These are phyloP conservation scores for Fremontodendron californicum DNA, from an alignment of 345 rosid genomes.

Conservation along the genomic window DNA sequence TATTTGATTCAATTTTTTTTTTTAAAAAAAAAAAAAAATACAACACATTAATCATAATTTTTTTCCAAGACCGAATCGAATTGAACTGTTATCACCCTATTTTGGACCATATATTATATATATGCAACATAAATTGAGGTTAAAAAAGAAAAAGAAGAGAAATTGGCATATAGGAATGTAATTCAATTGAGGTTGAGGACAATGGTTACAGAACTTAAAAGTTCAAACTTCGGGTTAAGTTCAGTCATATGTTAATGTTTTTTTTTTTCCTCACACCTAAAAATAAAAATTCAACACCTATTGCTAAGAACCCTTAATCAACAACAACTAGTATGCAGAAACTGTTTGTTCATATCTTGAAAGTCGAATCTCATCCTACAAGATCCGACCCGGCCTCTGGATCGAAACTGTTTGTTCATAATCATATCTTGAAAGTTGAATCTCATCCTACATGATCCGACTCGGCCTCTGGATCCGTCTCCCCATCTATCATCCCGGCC, in stretches of 20 bases:
- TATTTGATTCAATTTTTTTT: too few species aligned
- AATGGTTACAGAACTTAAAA: neutral
- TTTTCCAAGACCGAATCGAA: too few species aligned
- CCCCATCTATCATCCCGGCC: conserved; percentile 54
- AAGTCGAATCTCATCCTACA: conserved; percentile 25
- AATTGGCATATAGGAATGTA: too few species aligned
- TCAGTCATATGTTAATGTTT: neutral
- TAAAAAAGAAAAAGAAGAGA: too few species aligned
- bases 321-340: neutral
- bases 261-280: neutral
- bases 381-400: conserved; percentile 56
- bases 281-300: neutral
- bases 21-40: too few species aligned
- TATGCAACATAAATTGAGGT: too few species aligned
- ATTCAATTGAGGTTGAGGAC: too few species aligned
- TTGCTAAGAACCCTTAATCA: neutral
- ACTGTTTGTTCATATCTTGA: neutral
- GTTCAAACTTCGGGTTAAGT: neutral
- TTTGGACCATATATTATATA: too few species aligned
- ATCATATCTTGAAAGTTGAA: neutral
- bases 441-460: conserved; percentile 37
- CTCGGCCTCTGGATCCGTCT: conserved; percentile 73
- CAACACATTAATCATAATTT: too few species aligned
- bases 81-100: too few species aligned
- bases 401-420: too few species aligned